Evolutionary conservation across 2,329 filamentous ascomycete species (phyloP).

Genomic region (Microthyrium microscopicum): DNA sequence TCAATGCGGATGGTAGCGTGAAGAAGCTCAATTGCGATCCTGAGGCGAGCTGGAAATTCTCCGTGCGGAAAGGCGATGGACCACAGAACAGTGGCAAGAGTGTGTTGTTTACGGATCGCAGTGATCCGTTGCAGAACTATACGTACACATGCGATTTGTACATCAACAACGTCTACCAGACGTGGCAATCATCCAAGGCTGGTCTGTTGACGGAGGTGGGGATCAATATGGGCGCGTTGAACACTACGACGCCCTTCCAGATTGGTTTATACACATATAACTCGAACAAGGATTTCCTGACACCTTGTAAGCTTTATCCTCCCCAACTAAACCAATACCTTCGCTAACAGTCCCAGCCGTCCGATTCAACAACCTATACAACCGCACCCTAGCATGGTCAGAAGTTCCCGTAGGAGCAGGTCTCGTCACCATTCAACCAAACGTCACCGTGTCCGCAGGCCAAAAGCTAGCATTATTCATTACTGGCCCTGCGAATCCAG

Average conservation of each 20-base stretch:
- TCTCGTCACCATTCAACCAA: slow-evolving; percentile 1
- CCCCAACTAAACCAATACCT: too few relatives aligned
- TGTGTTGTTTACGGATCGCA: slow-evolving; percentile 3
- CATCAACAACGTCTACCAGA: slow-evolving; percentile 3
- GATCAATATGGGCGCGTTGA: slow-evolving; percentile 2
- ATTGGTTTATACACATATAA: slow-evolving; percentile 2
- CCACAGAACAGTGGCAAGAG: slow-evolving; percentile 2
- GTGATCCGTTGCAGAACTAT: slow-evolving; percentile 3
- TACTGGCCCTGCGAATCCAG: neutral
- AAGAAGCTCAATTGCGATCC: slow-evolving; percentile 2
- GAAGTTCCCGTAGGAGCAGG: slow-evolving; percentile 3
- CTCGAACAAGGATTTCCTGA: slow-evolving; percentile 4
- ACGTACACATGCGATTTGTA: slow-evolving; percentile 5
- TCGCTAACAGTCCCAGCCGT: neutral
- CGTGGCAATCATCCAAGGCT: slow-evolving; percentile 2
- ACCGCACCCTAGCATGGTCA: slow-evolving; percentile 2
- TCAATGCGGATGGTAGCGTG: slow-evolving; percentile 3
- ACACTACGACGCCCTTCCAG: slow-evolving; percentile 2
- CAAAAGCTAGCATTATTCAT: slow-evolving; percentile 2
- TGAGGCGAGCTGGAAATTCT: neutral
- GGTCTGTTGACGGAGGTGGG: slow-evolving; percentile 2
- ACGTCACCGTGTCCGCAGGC: slow-evolving; percentile 3
- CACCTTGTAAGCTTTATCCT: slow-evolving; percentile 1
- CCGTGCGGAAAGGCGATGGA: neutral
- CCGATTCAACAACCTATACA: slow-evolving; percentile 1